Evolutionary conservation across 1,139 yeast species (phyloP), one percentile per base, ranked within the genome.

Genomic region (Zygoascus meyerae): DNA sequence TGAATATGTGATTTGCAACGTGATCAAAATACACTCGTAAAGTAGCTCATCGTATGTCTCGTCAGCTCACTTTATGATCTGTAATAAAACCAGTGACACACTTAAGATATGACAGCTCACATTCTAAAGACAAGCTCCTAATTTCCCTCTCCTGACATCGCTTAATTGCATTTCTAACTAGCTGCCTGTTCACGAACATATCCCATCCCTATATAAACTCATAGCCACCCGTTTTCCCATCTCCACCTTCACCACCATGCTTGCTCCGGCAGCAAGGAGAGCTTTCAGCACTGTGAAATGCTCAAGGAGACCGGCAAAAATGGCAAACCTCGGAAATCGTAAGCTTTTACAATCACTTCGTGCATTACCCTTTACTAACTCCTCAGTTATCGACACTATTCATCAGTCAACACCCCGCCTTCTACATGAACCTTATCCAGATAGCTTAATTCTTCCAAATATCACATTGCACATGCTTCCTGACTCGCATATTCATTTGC

Each of bases 381-480:
- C 12, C 14, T 6, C 14, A 48, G 73, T 77, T 60, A 69, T 81
- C 10, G 79, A 79, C 32, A 67, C 70, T 49, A 67, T 86, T 36
- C 72, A 72, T 51, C 52, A 56, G 2, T 66, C 73, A n/a, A 72
- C 83, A 1, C 95, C 95, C 0, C 63, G 70, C 38, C 60, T 86
- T 42, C 67, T 85, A 12, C 70, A 69, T 21, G 63, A 64, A 36
- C 67, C 78, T 6, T 63, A 83, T 8, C 81, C 86, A 1, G 68
- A 72, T 40, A 63, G 67, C 2, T 56, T 73, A 8, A 57, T 86
- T 9, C 73, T 82, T 35, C 67, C 69, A 2, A 70, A 78, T 34
- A 71, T 86, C 7, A 64, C 72, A n/a, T 69, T 86, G 26, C 67
- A 85, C 32, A 66, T 86, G 3, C 72, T 83, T 47, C 95, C 95